These are phyloP conservation scores for Colletotrichum sp. DNA, from an alignment of 2,329 filamentous ascomycete species.

Conservation along the genomic window DNA sequence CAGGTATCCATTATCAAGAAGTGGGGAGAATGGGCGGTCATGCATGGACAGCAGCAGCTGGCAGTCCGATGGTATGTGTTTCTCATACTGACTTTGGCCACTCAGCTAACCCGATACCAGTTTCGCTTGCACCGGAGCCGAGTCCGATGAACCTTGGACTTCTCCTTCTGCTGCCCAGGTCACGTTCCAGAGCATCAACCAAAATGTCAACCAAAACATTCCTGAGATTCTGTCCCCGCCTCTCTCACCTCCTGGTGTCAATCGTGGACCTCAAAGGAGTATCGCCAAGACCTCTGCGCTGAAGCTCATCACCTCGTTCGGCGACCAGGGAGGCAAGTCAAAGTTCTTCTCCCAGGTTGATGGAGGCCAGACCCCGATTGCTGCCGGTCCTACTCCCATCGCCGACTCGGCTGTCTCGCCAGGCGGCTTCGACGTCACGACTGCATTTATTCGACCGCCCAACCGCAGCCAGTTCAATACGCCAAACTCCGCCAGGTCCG, in stretches of 20 bases:
- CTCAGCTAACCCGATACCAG: constrained; percentile 32
- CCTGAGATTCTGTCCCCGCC: constrained; percentile 71
- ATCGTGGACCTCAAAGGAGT: constrained; percentile 62
- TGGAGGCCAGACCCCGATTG: constrained; percentile 74
- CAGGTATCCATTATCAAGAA: constrained; percentile 87
- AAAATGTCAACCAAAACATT: constrained; percentile 58
- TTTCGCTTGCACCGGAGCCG: constrained; percentile 88
- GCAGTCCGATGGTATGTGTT: constrained; percentile 75
- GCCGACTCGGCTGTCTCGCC: constrained; percentile 79
- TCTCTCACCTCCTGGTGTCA: constrained; percentile 72
- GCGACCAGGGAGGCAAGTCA: constrained; percentile 61
- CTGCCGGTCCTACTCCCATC: constrained; percentile 86
- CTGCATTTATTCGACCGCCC: constrained; percentile 70
- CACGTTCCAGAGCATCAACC: constrained; percentile 56
- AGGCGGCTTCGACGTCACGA: constrained; percentile 66
- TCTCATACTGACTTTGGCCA: background rate
- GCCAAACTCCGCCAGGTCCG: constrained; percentile 68
- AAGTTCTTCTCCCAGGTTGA: constrained; percentile 65
- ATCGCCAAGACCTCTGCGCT: constrained; percentile 82
- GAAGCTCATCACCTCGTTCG: constrained; percentile 92
- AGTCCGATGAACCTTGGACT: constrained; percentile 85
- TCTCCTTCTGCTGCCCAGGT: constrained; percentile 77
- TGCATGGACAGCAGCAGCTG: constrained; percentile 84
- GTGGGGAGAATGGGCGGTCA: constrained; percentile 93
- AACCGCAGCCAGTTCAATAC: constrained; percentile 73